Base-by-base conservation (phyloP, 2,329 filamentous ascomycete genomes). In the Botrytis paeoniae region DNA sequence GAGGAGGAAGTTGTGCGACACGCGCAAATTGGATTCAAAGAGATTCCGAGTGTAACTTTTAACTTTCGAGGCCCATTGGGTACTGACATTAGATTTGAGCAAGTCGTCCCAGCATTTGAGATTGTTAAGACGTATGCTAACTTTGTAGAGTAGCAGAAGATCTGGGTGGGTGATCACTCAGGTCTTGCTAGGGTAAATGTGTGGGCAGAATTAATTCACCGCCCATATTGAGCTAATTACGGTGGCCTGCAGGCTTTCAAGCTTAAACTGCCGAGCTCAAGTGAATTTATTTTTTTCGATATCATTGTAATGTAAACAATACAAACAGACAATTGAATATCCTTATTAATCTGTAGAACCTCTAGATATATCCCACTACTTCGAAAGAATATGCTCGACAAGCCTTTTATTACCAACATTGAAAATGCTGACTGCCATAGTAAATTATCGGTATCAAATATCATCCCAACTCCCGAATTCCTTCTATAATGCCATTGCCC, bases 61-160 rank as follows among this genome's bases (percentile, higher is more conserved):
- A 74, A 70, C 71, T 73, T 65, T 71, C 70, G 72, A 51, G 70
- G 73, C 74, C 73, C 77, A 78, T 78, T 76, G 76, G 74, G 60
- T 48, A 51, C 71, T 60, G 69, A 37, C 72, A 59, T 69, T 20
- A 48, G 72, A 68, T 57, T 72, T 62, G 48, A 59, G 51, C 45
- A 68, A 72, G 35, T 41, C 64, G 37, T 60, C 41, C 37, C 39
- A 66, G 32, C 48, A 37, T 48, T 59, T 12, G 12, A 60, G 35
- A 64, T 72, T 68, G 43, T 72, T 72, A 66, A 72, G 51, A 60
- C 37, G 48, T 68, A 48, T 68, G 39, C 39, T 54, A 68, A 37
- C 51, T 68, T 72, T 54, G 70, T 68, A 59, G 29, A 68, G 48
- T 60, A 41, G 62, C n/a, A 66, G 62, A 68, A 72, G 70, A 68